Percentiles rank a stretch among this genome's conserved stretches.
Evolutionary conservation across 176 grass and related monocot species (phyloP).

Genomic region (Triticum urartu): DNA sequence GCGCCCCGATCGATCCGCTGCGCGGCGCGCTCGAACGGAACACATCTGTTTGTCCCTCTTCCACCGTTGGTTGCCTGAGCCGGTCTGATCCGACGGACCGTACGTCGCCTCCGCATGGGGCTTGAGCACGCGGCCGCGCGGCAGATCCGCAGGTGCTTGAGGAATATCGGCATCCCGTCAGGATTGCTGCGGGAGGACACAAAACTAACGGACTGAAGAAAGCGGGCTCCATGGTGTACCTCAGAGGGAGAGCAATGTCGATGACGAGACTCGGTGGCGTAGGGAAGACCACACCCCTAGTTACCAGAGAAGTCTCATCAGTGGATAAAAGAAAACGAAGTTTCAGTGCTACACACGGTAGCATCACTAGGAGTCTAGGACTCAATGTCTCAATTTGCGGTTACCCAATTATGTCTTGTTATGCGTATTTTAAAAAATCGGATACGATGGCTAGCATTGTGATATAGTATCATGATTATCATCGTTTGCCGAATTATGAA

Average conservation of each 20-base stretch:
- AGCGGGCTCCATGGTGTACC: not conserved
- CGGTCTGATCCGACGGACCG: not conserved
- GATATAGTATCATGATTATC: too few species aligned
- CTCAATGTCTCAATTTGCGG: too few species aligned
- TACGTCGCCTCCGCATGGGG: accelerated
- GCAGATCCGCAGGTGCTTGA: constrained; percentile 20
- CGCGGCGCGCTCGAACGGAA: not conserved
- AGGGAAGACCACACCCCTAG: not conserved
- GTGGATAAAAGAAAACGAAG: too few species aligned
- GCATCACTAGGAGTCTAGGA: too few species aligned
- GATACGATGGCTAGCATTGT: too few species aligned
- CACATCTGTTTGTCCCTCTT: not conserved
- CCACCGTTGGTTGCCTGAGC: not conserved
- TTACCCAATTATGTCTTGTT: too few species aligned
- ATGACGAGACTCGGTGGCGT: not conserved
- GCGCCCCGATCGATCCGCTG: constrained; percentile 16
- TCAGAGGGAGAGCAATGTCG: not conserved
- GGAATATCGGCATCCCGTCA: constrained; percentile 2
- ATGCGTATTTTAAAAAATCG: too few species aligned
- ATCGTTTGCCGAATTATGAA: too few species aligned
- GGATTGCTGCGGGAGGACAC: not conserved
- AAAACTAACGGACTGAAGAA: not conserved
- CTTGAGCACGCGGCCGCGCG: not conserved
- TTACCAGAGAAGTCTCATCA: not conserved
- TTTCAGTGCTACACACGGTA: too few species aligned